Base-by-base conservation (phyloP, 306 rosid genomes). In the Argentina anserina region DNA sequence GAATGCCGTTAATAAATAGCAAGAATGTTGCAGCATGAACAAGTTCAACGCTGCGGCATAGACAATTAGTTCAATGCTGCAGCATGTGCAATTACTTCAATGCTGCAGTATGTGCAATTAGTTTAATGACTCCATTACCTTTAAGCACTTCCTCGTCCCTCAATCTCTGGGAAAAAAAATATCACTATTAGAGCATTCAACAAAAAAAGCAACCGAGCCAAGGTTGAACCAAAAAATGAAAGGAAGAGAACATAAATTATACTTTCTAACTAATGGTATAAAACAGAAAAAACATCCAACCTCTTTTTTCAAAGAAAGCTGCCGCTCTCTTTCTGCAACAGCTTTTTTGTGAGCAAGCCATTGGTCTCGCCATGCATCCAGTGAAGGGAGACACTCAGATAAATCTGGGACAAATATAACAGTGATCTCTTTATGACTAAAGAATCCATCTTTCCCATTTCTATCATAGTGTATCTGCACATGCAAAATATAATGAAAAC, bases 401-500 rank as follows among this genome's bases (percentile, higher is more conserved):
- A 95, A 83, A 87, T 90, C 86, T 2, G 99, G 99, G 83, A 91
- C 89, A 79, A 83, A 91, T 5, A 95, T 82, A 39, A 90, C 99
- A 56, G 96, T 87, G 50, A 95, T 77, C 83, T 95, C 99, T 87
- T 83, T 91, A 78, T 95, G 99, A 84, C 99, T 90, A 80, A 91
- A 90, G 79, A 89, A 79, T 52, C 99, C 99, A 76, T 95, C 97
- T 76, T 90, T 84, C 58, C 97, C 99, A 69, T 80, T 34, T 87
- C 97, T 86, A 77, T 95, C 93, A 41, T 95, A 95, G 81, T 95
- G 99, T 78, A 95, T 90, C 99, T 95, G 91, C 69, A 77, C 72
- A 73, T 58, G 67, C 69, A 37, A 80, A 17, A 60, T 75, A 49
- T 52, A 67, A 65, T 28, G 42, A 67, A 73, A 61, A 72, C 67